Evolutionary conservation across 331 rosid species (phyloP).

Genomic region (Rhamnella rubrinervis): DNA sequence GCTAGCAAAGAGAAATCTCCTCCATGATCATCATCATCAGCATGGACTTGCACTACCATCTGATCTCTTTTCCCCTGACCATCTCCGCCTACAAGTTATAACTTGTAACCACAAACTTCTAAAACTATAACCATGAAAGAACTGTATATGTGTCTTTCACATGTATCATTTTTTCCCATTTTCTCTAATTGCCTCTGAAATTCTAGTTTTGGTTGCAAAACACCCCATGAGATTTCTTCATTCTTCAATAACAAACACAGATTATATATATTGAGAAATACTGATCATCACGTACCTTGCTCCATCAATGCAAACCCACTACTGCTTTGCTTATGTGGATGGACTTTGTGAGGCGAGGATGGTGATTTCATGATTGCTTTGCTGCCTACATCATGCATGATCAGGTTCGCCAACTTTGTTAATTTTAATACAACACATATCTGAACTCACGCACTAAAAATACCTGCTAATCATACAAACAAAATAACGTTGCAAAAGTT

Average conservation of each 20-base stretch:
- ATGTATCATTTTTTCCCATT: no score
- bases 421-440: background rate
- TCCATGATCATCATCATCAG: background rate
- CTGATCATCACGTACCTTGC: slow-evolving; percentile 14
- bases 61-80: background rate
- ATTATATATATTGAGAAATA: background rate
- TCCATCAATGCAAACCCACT: slow-evolving; percentile 10
- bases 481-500: background rate
- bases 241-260: background rate
- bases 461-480: background rate
- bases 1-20: slow-evolving; percentile 9
- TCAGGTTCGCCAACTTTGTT: background rate
- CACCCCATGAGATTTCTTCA: background rate
- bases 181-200: no score
- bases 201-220: no score
- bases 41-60: slow-evolving; percentile 13
- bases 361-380: slow-evolving; percentile 3
- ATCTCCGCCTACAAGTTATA: slow-evolving; percentile 12
- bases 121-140: background rate
- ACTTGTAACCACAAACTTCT: background rate
- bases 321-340: slow-evolving; percentile 2
- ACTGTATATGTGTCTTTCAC: background rate
- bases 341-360: background rate
- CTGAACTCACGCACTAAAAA: background rate
- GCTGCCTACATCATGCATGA: slow-evolving; percentile 1